Percentiles rank a stretch among this genome's conserved stretches.
phyloP scores from a whole-genome alignment of 768 basidiomycete genomes.

The Boletus rubropictus region DNA sequence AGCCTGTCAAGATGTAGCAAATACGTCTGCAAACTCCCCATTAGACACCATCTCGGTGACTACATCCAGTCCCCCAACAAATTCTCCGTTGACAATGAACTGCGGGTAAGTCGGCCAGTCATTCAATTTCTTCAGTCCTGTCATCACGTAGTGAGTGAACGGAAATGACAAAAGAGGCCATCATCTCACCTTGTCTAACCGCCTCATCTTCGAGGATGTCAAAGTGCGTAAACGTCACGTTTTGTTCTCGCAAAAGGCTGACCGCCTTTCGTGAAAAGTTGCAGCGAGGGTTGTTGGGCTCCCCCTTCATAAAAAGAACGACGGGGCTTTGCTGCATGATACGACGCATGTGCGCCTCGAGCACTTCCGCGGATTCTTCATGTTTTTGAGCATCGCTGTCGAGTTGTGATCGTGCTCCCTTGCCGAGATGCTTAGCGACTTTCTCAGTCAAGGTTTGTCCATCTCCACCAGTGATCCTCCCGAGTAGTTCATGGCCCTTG shows the following conservation, averaged over 20 bases:
- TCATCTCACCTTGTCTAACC: conserved; percentile 65
- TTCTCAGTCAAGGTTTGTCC: conserved; percentile 51
- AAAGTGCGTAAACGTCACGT: conserved; percentile 66
- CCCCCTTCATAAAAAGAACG: conserved; percentile 90
- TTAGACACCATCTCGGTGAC: conserved; percentile 80
- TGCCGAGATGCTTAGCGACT: conserved; percentile 51
- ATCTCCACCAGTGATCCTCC: conserved; percentile 75
- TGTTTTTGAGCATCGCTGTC: conserved; percentile 25
- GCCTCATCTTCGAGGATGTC: conserved; percentile 80
- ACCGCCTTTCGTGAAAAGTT: conserved; percentile 81
- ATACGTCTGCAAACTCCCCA: conserved; percentile 64
- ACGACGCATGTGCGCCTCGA: conserved; percentile 53
- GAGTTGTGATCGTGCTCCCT: conserved; percentile 9
- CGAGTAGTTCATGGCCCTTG: conserved; percentile 86
- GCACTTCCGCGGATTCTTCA: conserved; percentile 58
- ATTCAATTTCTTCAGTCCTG: conserved; percentile 71
- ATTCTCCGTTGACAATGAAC: conserved; percentile 81
- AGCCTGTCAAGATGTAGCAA: conserved; percentile 4
- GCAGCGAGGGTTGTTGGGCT: conserved; percentile 70
- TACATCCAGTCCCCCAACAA: conserved; percentile 94
- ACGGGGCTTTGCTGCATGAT: conserved; percentile 79
- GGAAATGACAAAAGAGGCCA: neutral
- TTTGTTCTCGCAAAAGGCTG: conserved; percentile 55
- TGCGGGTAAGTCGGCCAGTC: conserved; percentile 91
- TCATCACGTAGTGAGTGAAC: conserved; percentile 3